phyloP scores from a whole-genome alignment of 768 basidiomycete species.

The Collybiopsis luxurians region DNA sequence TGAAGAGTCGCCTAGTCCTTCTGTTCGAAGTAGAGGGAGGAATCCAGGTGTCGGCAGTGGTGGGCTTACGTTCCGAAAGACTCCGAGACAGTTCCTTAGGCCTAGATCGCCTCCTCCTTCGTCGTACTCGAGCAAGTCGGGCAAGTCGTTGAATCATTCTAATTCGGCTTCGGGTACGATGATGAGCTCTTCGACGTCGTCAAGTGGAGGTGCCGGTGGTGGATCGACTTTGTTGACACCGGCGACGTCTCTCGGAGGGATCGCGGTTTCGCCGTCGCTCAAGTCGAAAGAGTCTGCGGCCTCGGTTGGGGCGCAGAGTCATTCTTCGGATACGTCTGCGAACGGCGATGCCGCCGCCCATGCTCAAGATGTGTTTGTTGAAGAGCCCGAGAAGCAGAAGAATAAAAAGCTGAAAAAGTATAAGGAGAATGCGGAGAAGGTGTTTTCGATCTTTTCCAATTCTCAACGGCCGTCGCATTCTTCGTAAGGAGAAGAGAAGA shows the following conservation, averaged over 20 bases:
- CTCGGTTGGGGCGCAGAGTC: conserved; percentile 67
- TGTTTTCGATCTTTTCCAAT: conserved; percentile 72
- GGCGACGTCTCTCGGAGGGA: conserved; percentile 53
- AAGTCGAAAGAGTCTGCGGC: conserved; percentile 78
- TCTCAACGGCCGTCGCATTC: conserved; percentile 47
- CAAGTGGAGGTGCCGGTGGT: too few relatives aligned
- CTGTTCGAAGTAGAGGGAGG: conserved; percentile 61
- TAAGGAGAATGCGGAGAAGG: conserved; percentile 85
- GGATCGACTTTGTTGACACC: conserved; percentile 61
- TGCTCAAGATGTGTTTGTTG: conserved; percentile 13
- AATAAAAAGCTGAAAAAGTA: conserved; percentile 81
- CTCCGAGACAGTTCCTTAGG: conserved; percentile 69
- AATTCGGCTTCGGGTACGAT: conserved; percentile 7
- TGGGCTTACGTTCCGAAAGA: conserved; percentile 70
- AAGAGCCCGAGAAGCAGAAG: conserved; percentile 41
- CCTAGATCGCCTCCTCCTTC: conserved; percentile 50
- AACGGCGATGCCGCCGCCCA: conserved; percentile 43
- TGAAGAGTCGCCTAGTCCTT: conserved; percentile 48
- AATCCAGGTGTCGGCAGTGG: conserved; percentile 27
- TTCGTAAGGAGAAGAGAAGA: not conserved
- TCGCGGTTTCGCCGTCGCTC: conserved; percentile 53
- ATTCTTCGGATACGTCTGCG: conserved; percentile 46
- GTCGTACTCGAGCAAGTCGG: conserved; percentile 38
- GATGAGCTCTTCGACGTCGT: not conserved
- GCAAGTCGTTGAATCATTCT: not conserved